Percentiles rank a stretch among this genome's conserved stretches.
Conservation (phyloP, 805 yeast genomes). For the Torulaspora indica region DNA sequence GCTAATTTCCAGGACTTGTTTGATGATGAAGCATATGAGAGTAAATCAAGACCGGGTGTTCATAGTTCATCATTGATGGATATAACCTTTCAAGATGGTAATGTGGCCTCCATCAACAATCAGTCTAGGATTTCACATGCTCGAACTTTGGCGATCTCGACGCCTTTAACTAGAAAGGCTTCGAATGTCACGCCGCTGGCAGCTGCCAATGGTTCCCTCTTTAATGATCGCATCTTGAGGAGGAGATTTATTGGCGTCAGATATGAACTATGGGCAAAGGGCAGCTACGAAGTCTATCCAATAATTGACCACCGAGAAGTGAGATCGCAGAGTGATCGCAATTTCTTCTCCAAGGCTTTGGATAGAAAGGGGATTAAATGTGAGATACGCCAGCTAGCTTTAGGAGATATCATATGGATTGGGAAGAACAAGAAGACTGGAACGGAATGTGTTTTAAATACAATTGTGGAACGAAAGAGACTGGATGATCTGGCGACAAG, state of each 20-base stretch:
- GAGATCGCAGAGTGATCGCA: slow-evolving; percentile 61
- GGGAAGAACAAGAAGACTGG: slow-evolving; percentile 60
- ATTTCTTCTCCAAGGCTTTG: slow-evolving; percentile 59
- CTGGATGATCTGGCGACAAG: slow-evolving; percentile 79
- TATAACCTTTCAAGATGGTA: slow-evolving; percentile 16
- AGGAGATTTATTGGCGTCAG: slow-evolving; percentile 25
- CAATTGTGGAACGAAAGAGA: slow-evolving; percentile 85
- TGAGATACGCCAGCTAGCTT: slow-evolving; percentile 55
- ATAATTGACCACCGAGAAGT: slow-evolving; percentile 81
- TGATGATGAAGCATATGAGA: slow-evolving; percentile 1
- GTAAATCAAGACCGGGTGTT: background rate
- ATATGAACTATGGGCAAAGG: slow-evolving; percentile 54
- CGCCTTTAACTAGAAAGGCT: slow-evolving; percentile 5
- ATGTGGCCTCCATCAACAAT: slow-evolving; percentile 3
- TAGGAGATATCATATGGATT: slow-evolving; percentile 90
- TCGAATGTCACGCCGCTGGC: background rate
- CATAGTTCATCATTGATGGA: slow-evolving; percentile 17
- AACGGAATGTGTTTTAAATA: slow-evolving; percentile 66
- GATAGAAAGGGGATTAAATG: slow-evolving; percentile 44
- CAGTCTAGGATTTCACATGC: background rate
- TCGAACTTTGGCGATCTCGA: slow-evolving; percentile 6
- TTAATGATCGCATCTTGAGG: slow-evolving; percentile 9
- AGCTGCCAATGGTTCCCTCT: background rate
- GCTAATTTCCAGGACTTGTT: slow-evolving; percentile 23
- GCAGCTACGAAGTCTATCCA: slow-evolving; percentile 54